Conservation (phyloP, 2,329 filamentous ascomycete species). For the Scleromitrula shiraiana region DNA sequence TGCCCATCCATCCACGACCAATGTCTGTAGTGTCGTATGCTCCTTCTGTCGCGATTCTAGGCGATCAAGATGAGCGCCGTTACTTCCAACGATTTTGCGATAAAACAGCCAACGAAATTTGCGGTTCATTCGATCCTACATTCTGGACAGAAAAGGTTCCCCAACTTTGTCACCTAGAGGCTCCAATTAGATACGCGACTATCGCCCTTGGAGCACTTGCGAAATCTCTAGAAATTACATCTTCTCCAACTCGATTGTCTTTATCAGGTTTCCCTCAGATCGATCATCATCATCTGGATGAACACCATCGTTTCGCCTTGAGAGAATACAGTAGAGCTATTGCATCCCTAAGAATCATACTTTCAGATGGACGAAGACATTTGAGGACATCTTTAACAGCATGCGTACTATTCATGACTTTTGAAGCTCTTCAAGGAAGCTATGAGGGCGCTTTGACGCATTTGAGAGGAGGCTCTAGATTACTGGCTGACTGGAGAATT, state of each 20-base stretch:
- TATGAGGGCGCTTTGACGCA: constrained; percentile 28
- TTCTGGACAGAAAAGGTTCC: constrained; percentile 30
- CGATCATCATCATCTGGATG: constrained; percentile 26
- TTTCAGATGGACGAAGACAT: constrained; percentile 26
- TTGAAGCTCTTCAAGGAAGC: constrained; percentile 27
- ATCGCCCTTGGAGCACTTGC: constrained; percentile 27
- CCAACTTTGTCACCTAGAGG: constrained; percentile 27
- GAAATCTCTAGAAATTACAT: constrained; percentile 26
- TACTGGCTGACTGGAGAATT: constrained; percentile 28
- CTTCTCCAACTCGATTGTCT: constrained; percentile 25
- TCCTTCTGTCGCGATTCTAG: constrained; percentile 24
- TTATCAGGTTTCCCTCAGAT: constrained; percentile 28
- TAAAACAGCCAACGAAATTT: constrained; percentile 27
- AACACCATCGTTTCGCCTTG: constrained; percentile 27
- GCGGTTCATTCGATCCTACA: constrained; percentile 25
- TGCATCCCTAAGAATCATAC: constrained; percentile 21
- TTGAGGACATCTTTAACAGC: constrained; percentile 27
- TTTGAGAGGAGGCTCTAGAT: constrained; percentile 25
- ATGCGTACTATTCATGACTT: constrained; percentile 28
- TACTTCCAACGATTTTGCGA: constrained; percentile 30
- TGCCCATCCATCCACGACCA: constrained; percentile 26
- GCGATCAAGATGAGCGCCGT: constrained; percentile 24
- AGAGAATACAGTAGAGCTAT: constrained; percentile 27
- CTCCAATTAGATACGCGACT: constrained; percentile 26
- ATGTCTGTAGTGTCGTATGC: constrained; percentile 26